Base-by-base conservation (phyloP, 1,284 basidiomycete species). In the Ustilago esculenta region DNA sequence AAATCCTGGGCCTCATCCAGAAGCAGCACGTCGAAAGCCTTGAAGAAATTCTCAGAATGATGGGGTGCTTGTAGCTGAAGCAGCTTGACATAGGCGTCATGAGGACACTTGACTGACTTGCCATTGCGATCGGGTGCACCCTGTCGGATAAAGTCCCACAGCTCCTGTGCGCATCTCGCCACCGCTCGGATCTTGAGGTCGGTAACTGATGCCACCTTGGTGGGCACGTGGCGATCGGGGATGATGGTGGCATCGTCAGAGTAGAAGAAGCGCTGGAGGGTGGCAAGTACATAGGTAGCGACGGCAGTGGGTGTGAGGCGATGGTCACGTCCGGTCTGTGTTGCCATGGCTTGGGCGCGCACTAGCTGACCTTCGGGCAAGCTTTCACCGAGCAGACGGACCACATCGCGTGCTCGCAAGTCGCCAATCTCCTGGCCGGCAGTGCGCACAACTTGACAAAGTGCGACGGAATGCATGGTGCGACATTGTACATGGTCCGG, bases 1-100 rank as follows among this genome's bases (percentile, higher is more conserved):
- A 79, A 32, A 55, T 79, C 76, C 49, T 79, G 76, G 15, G 76
- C 76, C 39, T 79, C 76, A 47, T 79, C 76, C 29, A 79, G 46
- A 17, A 79, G 63, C 4, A 79, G 63, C 29, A 71, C 71, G 39
- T 76, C 66, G 46, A 76, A 77, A 5, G 48, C 53, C 30, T 46
- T 55, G 48, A 79, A 75, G 27, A 68, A 64, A 32, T 60, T 72
- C 18, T 66, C 59, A 1, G 59, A 61, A 5, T 61, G 51, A 18
- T 63, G 55, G 3, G 72, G 57, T 14, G 64, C 66, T 36, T 63
- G 68, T 35, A 79, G 50, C 39, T 79, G 76, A 12, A 77, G 60
- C 21, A 73, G 52, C 61, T 79, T 79, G 63, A 79, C 73, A 47
- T 79, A 79, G 35, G 68, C 76, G 39, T 79, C 76, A 51, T 79